Base-by-base conservation (phyloP, 1,284 basidiomycete species). In the Ceraceosorus guamensis region DNA sequence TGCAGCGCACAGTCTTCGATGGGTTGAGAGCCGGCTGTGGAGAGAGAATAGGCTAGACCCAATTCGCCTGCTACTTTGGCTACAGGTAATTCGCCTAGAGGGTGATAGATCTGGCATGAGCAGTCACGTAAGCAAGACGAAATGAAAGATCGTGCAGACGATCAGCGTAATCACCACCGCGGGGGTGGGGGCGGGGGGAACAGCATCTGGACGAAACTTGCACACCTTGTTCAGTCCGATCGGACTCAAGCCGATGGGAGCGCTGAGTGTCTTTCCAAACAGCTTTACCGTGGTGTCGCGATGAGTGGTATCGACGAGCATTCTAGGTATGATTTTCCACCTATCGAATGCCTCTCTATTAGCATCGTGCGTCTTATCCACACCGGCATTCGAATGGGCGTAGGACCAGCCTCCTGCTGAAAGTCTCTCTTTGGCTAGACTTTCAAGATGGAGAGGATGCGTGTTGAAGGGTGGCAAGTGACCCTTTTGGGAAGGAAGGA, bases 1-100 rank as follows among this genome's bases (percentile, higher is more conserved):
- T 82, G 85, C 54, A 79, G 76, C 4, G 83, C 87, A 1, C 88
- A 83, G 39, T 83, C 83, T 71, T 90, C 88, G 65, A 89, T 85
- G 8, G 84, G 82, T 31, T 84, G 81, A 13, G 82, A 81, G 0
- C 85, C 80, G 2, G 85, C 86, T 0, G 87, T 85, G 56, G 87
- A 88, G 65, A 89, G 79, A 62, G 85, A 82, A 66, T 84, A 83
- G 0, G 87, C 85, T 0, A 90, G 78, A 0, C 82, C 82, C 2
- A 88, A 78, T 13, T 81, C 82, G 2, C 77, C 79, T 0, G 83
- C 86, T 0, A 87, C 87, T 3, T 80, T 79, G 0, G 87, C 86
- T 1, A 84, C 79, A 0, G 83, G 85, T 14, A 86, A 76, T 65
- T 90, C 88, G 0, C 81, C 87, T 35, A 86, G 84, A 0, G 77